phyloP scores from a whole-genome alignment of 805 yeast genomes.

The Sugiyamaella marilandica region DNA sequence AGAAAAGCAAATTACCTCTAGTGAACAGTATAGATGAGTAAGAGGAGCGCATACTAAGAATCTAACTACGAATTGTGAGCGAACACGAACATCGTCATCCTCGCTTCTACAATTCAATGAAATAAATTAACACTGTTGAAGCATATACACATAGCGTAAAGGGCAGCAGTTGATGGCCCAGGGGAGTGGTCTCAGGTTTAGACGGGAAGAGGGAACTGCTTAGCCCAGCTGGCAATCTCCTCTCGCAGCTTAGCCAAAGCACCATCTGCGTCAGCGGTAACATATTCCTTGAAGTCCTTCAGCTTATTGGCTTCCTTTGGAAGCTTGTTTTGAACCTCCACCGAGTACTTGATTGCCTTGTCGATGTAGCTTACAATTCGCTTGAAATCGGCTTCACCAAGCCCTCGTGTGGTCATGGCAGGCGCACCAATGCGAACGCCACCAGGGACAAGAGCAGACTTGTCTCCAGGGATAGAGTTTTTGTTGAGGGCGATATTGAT shows the following conservation, averaged over 20 bases:
- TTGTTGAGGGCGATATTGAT: slow-evolving; percentile 94
- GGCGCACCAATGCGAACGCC: slow-evolving; percentile 98
- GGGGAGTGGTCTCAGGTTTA: slow-evolving; percentile 11
- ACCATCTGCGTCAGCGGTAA: slow-evolving; percentile 59
- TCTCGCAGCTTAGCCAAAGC: slow-evolving; percentile 62
- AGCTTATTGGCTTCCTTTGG: slow-evolving; percentile 93
- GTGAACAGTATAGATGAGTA: too few relatives aligned
- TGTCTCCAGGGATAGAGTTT: slow-evolving; percentile 97
- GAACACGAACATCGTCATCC: too few relatives aligned
- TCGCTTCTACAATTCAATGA: neutral
- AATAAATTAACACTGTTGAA: slow-evolving; percentile 7
- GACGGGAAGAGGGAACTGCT: slow-evolving; percentile 40
- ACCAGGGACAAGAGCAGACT: slow-evolving; percentile 92
- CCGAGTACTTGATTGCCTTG: slow-evolving; percentile 70
- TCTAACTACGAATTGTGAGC: too few relatives aligned
- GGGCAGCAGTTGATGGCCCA: slow-evolving; percentile 1
- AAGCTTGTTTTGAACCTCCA: slow-evolving; percentile 65
- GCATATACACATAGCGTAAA: neutral
- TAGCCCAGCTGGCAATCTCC: slow-evolving; percentile 86
- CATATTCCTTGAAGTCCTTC: slow-evolving; percentile 88
- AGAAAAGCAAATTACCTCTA: too few relatives aligned
- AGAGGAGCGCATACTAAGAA: too few relatives aligned
- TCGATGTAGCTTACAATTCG: slow-evolving; percentile 78
- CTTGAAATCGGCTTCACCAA: slow-evolving; percentile 79
- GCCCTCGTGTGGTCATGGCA: slow-evolving; percentile 97